Conservation (phyloP, 2,329 filamentous ascomycete species). For the Alternaria arborescens region DNA sequence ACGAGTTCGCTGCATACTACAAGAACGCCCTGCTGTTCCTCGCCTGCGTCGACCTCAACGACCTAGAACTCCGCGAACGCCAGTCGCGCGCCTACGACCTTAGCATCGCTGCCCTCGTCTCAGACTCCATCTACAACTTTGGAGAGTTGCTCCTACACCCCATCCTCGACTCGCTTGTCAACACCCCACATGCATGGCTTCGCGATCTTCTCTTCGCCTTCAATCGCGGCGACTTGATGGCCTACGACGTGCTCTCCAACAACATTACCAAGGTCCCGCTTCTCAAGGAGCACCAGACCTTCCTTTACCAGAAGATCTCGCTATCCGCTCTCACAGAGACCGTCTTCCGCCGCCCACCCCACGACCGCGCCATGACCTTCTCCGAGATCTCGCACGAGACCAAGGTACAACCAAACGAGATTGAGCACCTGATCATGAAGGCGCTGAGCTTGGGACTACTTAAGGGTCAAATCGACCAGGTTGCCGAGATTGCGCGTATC, state of each 20-base stretch:
- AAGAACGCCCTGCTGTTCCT: slow-evolving; percentile 97
- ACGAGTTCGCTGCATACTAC: slow-evolving; percentile 96
- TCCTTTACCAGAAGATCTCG: slow-evolving; percentile 97
- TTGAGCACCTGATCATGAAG: slow-evolving; percentile 99
- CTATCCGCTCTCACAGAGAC: slow-evolving; percentile 95
- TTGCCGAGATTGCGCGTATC: slow-evolving; percentile 91
- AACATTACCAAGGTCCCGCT: slow-evolving; percentile 83
- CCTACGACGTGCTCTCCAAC: slow-evolving; percentile 82
- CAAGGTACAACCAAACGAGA: slow-evolving; percentile 88
- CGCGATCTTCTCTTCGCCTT: slow-evolving; percentile 96
- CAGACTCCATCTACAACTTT: slow-evolving; percentile 98
- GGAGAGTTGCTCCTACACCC: slow-evolving; percentile 98
- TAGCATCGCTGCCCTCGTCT: slow-evolving; percentile 89
- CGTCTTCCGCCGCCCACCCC: slow-evolving; percentile 93
- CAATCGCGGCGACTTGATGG: slow-evolving; percentile 90
- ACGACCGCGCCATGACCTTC: slow-evolving; percentile 95
- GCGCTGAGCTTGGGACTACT: slow-evolving; percentile 92
- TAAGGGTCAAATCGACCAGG: slow-evolving; percentile 93
- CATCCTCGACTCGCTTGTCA: slow-evolving; percentile 84
- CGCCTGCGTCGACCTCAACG: slow-evolving; percentile 86
- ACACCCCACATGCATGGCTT: slow-evolving; percentile 83
- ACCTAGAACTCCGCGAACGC: slow-evolving; percentile 77
- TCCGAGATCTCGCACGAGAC: slow-evolving; percentile 88
- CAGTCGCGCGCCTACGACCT: slow-evolving; percentile 89
- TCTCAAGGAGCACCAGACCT: slow-evolving; percentile 79